Percentiles rank a stretch among this genome's conserved stretches.
Conservation (phyloP, 371 early-diverging fungal species). For the Circinella minor region DNA sequence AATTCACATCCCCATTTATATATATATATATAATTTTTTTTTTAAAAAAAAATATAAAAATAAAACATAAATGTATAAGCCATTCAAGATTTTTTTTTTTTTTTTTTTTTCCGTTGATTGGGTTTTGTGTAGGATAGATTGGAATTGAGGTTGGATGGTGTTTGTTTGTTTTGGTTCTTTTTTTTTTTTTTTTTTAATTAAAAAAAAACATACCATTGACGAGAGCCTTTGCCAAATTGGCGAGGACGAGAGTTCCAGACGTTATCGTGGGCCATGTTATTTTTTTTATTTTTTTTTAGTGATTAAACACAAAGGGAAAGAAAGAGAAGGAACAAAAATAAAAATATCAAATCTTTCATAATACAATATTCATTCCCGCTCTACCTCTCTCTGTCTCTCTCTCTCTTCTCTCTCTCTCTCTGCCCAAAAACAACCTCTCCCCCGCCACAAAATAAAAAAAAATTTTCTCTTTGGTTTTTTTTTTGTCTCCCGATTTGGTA, state of each 20-base stretch:
- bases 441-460: too few relatives aligned
- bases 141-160: not conserved
- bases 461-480: too few relatives aligned
- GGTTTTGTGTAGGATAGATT: too few relatives aligned
- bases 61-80: not conserved
- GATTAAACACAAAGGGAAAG: slow-evolving; percentile 2
- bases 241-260: slow-evolving; percentile 96
- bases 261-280: slow-evolving; percentile 89
- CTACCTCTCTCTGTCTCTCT: not conserved
- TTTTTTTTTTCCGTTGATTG: too few relatives aligned
- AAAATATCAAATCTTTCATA: not conserved
- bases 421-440: too few relatives aligned
- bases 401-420: too few relatives aligned
- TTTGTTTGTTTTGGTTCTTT: not conserved
- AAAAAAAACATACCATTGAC: slow-evolving; percentile 88
- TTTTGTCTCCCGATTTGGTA: too few relatives aligned
- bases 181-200: not conserved
- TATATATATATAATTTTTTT: too few relatives aligned
- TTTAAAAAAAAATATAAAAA: too few relatives aligned
- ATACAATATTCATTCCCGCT: not conserved
- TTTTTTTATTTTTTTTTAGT: slow-evolving; percentile 5
- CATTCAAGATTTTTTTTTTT: not conserved
- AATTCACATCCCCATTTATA: not conserved
- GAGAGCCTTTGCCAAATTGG: slow-evolving; percentile 96
- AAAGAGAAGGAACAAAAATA: slow-evolving; percentile 5